Conservation (phyloP, 305 asterid genomes). For the Nicotiana rustica region DNA sequence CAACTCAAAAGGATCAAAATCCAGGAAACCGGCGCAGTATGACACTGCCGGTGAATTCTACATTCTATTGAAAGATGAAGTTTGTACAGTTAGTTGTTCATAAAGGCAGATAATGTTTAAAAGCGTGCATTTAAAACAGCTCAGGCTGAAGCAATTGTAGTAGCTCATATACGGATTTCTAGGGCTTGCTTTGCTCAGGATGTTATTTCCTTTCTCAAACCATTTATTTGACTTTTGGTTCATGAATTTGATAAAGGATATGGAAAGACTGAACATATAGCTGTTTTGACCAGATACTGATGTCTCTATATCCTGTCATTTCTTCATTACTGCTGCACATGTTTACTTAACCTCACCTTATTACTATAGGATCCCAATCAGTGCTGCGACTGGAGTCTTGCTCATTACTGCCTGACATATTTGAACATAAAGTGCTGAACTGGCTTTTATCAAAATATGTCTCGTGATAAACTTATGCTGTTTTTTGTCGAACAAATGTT, state of each 20-base stretch:
- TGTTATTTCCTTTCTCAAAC: not conserved
- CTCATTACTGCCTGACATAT: not conserved
- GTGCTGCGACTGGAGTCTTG: conserved; percentile 16
- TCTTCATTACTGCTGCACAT: not conserved
- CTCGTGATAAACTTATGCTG: not conserved
- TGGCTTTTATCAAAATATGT: conserved; percentile 14
- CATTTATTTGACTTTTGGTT: conserved; percentile 1
- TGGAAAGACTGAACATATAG: not conserved
- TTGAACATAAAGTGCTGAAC: conserved; percentile 26
- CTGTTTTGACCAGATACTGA: not conserved
- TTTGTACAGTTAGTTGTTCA: not conserved
- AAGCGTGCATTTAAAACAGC: not conserved
- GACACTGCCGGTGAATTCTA: not conserved
- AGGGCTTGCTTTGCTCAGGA: not conserved
- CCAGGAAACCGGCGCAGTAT: not conserved
- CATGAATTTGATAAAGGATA: not conserved
- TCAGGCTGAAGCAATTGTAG: conserved; percentile 5
- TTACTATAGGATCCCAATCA: not conserved
- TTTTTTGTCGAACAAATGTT: conserved; percentile 12
- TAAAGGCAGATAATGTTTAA: conserved; percentile 17
- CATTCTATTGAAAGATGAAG: not conserved
- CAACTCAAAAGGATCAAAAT: conserved; percentile 9
- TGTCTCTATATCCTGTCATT: conserved; percentile 22
- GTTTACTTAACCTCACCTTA: not conserved
- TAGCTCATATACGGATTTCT: conserved; percentile 12